Evolutionary conservation across 305 asterid species (phyloP), one percentile per base, ranked within the genome.

Genomic region (Fraxinus floribunda): DNA sequence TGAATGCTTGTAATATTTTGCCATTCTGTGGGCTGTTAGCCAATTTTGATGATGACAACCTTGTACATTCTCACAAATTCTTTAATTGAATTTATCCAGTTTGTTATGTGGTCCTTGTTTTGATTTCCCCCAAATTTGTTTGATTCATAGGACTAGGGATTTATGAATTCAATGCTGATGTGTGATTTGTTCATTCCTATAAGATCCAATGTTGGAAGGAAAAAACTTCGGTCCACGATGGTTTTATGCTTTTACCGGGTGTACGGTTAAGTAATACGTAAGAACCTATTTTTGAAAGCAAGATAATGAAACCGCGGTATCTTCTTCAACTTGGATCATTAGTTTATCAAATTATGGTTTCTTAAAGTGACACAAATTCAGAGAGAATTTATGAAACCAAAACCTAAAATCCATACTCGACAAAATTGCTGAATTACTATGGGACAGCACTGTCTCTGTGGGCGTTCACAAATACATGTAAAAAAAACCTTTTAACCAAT

Each of bases 351-450:
- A 52, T 52, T 52, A 52, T 52, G 20, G 22, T 52, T 52, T 15
- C 57, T 5, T 0, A 1, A 52, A 52, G 20, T 52, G 8, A 52
- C 22, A 52, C 2, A 60, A 73, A 46, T 11, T 46, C 5, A 46
- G 57, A 44, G 57, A 46, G n/a, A 46, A 11, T 13, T 0, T 46
- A 46, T 46, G 57, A 11, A 46, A 46, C 57, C 18, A 46, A 46
- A 46, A 46, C 57, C 16, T 41, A 41, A 41, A 41, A 41, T 29
- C 79, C 71, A 60, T 79, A 39, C 3, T 34, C 76, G 86, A 79
- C 83, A 83, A 83, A 83, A 74, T 83, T 18, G 66, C 72, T 62
- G 72, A 62, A 20, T 62, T 22, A 7, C 9, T 34, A 52, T 44
- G 1, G 29, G 29, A 26, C 70, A 41, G 76, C 86, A 79, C n/a